A percentile compares a stretch with the other conserved stretches of the same genome.
These are phyloP conservation scores for Fusarium algeriense DNA, from an alignment of 2,329 filamentous ascomycete species.

Conservation along the genomic window DNA sequence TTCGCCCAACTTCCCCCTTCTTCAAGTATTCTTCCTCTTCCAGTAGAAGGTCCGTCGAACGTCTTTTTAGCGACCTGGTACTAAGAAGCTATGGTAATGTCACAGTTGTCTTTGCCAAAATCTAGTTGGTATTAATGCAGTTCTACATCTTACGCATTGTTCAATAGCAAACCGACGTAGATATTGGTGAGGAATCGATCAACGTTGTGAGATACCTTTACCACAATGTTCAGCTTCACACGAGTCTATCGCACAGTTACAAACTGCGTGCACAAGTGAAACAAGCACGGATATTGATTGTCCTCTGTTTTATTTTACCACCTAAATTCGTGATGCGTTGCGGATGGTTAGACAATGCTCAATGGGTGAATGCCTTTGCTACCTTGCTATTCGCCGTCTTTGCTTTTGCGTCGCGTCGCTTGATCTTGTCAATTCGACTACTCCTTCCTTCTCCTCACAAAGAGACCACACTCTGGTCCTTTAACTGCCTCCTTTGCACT, in stretches of 20 bases:
- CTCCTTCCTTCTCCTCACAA: constrained; percentile 6
- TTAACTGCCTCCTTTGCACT: constrained; percentile 7
- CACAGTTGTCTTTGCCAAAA: neutral
- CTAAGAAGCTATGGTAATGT: neutral
- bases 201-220: neutral
- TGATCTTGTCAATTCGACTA: constrained; percentile 12
- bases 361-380: constrained; percentile 25
- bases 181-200: neutral
- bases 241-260: neutral
- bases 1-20: neutral
- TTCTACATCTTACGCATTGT: neutral
- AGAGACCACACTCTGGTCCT: neutral
- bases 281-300: constrained; percentile 2
- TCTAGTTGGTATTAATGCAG: neutral
- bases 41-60: neutral
- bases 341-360: constrained; percentile 17
- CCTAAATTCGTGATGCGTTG: constrained; percentile 6
- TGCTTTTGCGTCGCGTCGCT: constrained; percentile 4
- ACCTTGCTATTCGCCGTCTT: neutral
- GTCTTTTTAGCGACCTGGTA: neutral
- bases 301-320: constrained; percentile 23
- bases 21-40: neutral
- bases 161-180: neutral
- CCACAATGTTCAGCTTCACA: neutral
- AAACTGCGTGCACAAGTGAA: constrained; percentile 4